Evolutionary conservation across 2,329 filamentous ascomycete genomes (phyloP), one percentile per base, ranked within the genome.

Genomic region (Colletotrichum shisoi): DNA sequence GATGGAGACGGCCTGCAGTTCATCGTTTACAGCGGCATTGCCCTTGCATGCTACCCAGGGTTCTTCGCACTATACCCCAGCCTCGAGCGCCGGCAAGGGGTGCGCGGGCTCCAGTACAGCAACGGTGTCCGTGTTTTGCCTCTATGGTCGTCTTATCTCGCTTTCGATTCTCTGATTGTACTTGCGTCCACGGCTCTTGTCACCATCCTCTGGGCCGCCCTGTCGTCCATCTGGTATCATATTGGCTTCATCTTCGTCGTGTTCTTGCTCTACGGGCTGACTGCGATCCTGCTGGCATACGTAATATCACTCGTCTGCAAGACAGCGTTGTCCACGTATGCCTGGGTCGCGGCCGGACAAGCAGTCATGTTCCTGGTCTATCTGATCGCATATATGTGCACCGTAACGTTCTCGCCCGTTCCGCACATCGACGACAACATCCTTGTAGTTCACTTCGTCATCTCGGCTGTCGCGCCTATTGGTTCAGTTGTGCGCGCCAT

Each of bases 31-130:
- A 91, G 95, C 75, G 88, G 90, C 15, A 83, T 97, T 9, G 91
- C 90, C 1, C 88, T 96, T 78, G 84, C 87, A 7, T 88, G 89
- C 1, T 95, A 91, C 72, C 93, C 94, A 0, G 92, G 90, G 15
- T 94, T 97, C 81, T 96, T 97, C 72, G 87, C 91, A 0, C 81
- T 97, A 4, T 97, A 97, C 74, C 92, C 93, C 0, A 96, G 92
- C n/a, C 82, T 91, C 34, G 94, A 97, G 77, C 85, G 93, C 31
- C 81, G 93, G 12, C 83, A 88, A 57, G 91, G 93, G 70, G 92
- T 97, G 27, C 87, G 94, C 58, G 91, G 91, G 17, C 81, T 97
- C 37, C 90, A 97, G 76, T 97, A 96, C 78, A 96, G 92, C 61
- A 97, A 97, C 74, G 94, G 94, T 53, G 93, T 97, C 34, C 85